These are phyloP conservation scores for Colletotrichum sp. DNA, from an alignment of 2,329 filamentous ascomycete species.

Conservation along the genomic window DNA sequence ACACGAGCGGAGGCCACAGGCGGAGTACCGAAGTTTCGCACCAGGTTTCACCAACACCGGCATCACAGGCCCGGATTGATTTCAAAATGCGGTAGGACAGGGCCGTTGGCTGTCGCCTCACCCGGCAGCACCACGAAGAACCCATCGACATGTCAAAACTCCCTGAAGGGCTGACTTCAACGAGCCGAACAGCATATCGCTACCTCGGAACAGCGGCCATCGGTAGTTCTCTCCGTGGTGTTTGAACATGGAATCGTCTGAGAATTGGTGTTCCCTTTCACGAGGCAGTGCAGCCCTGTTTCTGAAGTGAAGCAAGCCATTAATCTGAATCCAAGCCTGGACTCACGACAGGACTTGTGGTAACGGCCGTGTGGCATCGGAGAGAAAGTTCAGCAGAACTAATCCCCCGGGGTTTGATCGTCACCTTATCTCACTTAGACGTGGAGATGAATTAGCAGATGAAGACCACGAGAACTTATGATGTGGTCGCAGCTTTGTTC, in stretches of 20 bases:
- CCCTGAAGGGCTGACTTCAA: background rate
- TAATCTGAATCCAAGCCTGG: background rate
- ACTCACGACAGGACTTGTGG: background rate
- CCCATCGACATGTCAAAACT: background rate
- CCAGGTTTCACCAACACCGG: slow-evolving; percentile 2
- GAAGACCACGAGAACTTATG: background rate
- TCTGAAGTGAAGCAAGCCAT: background rate
- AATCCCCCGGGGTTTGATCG: background rate
- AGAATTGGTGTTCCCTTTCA: background rate
- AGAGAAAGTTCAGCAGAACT: background rate
- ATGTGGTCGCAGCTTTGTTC: background rate
- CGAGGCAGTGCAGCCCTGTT: background rate
- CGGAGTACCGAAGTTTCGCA: slow-evolving; percentile 10
- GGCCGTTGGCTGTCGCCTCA: background rate
- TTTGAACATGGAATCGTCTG: background rate
- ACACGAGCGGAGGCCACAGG: background rate
- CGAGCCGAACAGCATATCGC: background rate
- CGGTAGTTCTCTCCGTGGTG: background rate
- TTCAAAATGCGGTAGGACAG: background rate
- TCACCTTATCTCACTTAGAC: background rate
- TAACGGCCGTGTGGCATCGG: background rate
- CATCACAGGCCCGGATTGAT: background rate
- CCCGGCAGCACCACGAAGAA: background rate
- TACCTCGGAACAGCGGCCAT: background rate
- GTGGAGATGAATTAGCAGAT: background rate